Percentiles rank a stretch among this genome's conserved stretches.
Evolutionary conservation across 495 filamentous ascomycete genomes (phyloP).

Genomic region (Aspergillus leporis): DNA sequence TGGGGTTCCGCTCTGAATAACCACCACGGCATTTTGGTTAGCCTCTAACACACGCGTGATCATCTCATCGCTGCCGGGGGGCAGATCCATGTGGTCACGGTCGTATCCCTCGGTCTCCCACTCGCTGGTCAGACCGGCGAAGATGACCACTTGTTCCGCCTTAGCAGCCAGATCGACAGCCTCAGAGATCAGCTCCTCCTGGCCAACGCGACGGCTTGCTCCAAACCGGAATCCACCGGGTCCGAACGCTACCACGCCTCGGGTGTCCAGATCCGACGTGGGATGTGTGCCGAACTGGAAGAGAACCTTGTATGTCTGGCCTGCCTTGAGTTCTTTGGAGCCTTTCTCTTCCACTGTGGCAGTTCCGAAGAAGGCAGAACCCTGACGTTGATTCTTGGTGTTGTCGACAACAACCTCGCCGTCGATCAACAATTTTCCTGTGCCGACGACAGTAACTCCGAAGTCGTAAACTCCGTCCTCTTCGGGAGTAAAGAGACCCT

Average conservation of each 20-base stretch:
- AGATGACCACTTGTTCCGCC: conserved; percentile 73
- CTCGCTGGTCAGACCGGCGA: conserved; percentile 78
- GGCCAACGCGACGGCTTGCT: conserved; percentile 65
- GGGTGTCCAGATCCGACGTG: conserved; percentile 58
- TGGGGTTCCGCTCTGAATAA: conserved; percentile 82
- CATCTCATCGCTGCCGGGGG: conserved; percentile 73
- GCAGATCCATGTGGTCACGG: conserved; percentile 79
- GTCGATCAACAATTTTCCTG: conserved; percentile 68
- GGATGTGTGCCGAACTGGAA: conserved; percentile 66
- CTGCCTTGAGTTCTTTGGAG: conserved; percentile 55
- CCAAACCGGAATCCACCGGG: conserved; percentile 80
- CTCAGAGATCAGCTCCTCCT: conserved; percentile 63
- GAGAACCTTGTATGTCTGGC: conserved; percentile 58
- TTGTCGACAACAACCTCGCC: conserved; percentile 72
- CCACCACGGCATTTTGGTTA: conserved; percentile 74
- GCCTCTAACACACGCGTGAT: conserved; percentile 67
- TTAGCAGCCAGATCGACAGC: conserved; percentile 62
- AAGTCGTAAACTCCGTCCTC: conserved; percentile 70
- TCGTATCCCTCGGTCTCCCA: conserved; percentile 92
- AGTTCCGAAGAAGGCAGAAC: conserved; percentile 60
- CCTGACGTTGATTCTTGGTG: conserved; percentile 58
- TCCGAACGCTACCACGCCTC: conserved; percentile 53
- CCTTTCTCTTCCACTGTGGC: conserved; percentile 63
- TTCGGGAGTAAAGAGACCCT: conserved; percentile 58
- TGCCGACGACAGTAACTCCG: conserved; percentile 74